Evolutionary conservation across 495 filamentous ascomycete genomes (phyloP), one percentile per base, ranked within the genome.

Genomic region (Lepidopterella palustris): DNA sequence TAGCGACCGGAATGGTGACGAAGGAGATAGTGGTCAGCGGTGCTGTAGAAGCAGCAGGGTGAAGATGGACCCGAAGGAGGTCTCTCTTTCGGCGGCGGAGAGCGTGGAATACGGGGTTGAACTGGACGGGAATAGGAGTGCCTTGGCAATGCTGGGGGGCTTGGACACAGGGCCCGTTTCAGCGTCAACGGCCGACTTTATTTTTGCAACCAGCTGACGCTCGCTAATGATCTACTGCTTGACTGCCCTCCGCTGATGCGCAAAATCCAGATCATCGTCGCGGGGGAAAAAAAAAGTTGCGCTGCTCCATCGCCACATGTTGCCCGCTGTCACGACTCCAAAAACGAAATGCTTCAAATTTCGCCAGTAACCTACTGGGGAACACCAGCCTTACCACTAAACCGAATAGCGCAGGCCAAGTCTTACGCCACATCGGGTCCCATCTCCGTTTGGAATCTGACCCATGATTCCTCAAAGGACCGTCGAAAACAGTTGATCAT

Each of bases 381-480:
- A 42, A 18, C 35, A 11, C 18, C 35, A 42, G 35, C 35, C 35
- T 42, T 42, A 2, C 13, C 35, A 11, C 35, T 42, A 42, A 18
- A 11, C 35, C 18, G 13, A 18, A 42, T 42, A 3, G 35, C 35
- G 47, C 47, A 50, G 47, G 10, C 21, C 47, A n/a, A 1, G 10
- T 21, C 21, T 11, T 21, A 24, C n/a, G 20, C 47, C 21, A 3
- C 47, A 26, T 11, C 27, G 21, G 52, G 4, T 35, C 26, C 15
- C 18, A 23, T 21, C 28, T 23, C 52, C 28, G 39, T 35, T 29
- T 25, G 31, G 27, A 39, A 40, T 29, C n/a, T 55, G 58, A 60
- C 50, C 47, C 58, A 52, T 53, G 45, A 45, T 55, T 39, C 26
- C 35, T 25, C 15, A 24, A 28, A n/a, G n/a, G n/a, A n/a, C n/a